A percentile compares a stretch with the other conserved stretches of the same genome.
Conservation (phyloP, 441 rosid species). For the Erodium moschatum region DNA sequence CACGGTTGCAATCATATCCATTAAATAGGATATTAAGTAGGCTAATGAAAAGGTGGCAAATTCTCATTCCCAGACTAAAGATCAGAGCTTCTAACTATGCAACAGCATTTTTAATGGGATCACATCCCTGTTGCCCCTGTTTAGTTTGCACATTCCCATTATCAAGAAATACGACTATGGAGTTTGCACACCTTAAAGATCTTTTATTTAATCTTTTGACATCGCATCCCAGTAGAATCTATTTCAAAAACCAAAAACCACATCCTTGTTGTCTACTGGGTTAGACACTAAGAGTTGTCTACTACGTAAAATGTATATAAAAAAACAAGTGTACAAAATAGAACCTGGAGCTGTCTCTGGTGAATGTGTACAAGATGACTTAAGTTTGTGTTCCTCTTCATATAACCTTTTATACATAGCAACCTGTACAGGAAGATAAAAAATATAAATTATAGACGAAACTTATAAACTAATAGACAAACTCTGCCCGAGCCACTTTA, state of each 20-base stretch:
- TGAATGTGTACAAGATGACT: conserved; percentile 38
- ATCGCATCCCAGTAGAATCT: not conserved
- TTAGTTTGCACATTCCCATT: too few relatives aligned
- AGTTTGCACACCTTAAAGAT: not conserved
- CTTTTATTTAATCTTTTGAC: not conserved
- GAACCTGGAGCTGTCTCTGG: conserved; percentile 50
- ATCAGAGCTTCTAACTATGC: not conserved
- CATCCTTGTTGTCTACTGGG: not conserved
- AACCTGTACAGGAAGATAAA: conserved; percentile 40
- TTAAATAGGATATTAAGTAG: not conserved
- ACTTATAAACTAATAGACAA: not conserved
- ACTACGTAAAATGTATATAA: not conserved
- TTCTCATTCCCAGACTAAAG: not conserved
- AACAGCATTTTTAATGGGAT: not conserved
- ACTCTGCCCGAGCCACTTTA: not conserved
- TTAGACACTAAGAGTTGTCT: not conserved
- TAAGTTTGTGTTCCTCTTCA: conserved; percentile 81
- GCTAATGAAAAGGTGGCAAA: not conserved
- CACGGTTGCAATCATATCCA: not conserved
- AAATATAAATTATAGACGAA: not conserved
- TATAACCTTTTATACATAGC: conserved; percentile 87
- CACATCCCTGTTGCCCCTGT: too few relatives aligned
- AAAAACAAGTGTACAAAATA: conserved; percentile 12
- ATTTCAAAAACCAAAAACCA: not conserved
- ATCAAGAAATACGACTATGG: not conserved